These are phyloP conservation scores for Crotalaria pallida DNA, from an alignment of 306 rosid species.

Conservation along the genomic window DNA sequence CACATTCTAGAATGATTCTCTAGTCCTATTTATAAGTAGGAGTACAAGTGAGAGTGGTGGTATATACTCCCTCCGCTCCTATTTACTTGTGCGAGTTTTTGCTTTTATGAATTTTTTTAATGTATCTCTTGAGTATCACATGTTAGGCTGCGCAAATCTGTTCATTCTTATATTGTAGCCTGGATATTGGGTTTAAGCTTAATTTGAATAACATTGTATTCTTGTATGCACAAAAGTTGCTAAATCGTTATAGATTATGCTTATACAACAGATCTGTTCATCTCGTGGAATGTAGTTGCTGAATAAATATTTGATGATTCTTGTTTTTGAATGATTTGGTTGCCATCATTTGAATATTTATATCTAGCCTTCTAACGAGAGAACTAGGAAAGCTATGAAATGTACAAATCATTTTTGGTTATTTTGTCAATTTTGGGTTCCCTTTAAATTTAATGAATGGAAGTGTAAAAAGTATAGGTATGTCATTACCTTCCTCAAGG, in stretches of 20 bases:
- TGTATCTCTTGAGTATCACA: not conserved
- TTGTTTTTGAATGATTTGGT: not conserved
- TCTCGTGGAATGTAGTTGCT: conserved; percentile 10
- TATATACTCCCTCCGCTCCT: too few species aligned
- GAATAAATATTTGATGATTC: not conserved
- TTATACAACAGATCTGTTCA: not conserved
- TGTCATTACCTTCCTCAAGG: conserved; percentile 74
- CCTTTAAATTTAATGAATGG: conserved; percentile 21
- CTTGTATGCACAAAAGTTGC: not conserved
- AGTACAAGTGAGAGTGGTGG: too few species aligned
- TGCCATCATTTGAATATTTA: not conserved
- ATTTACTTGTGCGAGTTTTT: not conserved
- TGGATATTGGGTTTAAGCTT: not conserved
- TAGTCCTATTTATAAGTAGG: too few species aligned
- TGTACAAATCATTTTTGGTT: conserved; percentile 7
- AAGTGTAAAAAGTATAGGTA: conserved; percentile 56
- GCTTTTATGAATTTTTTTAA: not conserved
- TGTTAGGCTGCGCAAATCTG: not conserved
- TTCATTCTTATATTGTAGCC: not conserved
- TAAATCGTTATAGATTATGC: conserved; percentile 8
- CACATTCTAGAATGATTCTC: too few species aligned
- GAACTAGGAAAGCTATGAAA: conserved; percentile 2
- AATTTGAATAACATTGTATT: not conserved
- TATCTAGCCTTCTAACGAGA: not conserved
- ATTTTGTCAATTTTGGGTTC: too few species aligned